A percentile compares a stretch with the other conserved stretches of the same genome.
These are phyloP conservation scores for Arthromyces matolae DNA, from an alignment of 768 basidiomycete genomes.

Conservation along the genomic window DNA sequence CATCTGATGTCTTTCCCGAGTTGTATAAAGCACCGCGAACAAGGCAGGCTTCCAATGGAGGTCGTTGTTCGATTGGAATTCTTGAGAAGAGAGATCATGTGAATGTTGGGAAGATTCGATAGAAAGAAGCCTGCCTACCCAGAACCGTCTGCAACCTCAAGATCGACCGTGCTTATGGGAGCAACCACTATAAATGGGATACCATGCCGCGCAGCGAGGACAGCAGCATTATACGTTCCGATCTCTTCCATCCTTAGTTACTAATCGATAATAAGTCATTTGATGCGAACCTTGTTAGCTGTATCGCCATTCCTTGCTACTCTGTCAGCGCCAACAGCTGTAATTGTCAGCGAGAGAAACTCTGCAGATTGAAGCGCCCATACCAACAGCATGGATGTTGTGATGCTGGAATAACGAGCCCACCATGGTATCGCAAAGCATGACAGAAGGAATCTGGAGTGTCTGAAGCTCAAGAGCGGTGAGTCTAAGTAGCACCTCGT, in stretches of 20 bases:
- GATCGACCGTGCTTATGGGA: slow-evolving; percentile 88
- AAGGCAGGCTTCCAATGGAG: slow-evolving; percentile 81
- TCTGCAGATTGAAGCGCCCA: too few relatives aligned
- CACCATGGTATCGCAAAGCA: slow-evolving; percentile 98
- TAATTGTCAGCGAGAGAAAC: too few relatives aligned
- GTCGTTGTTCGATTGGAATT: slow-evolving; percentile 93
- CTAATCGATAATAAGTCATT: background rate
- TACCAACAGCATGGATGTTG: slow-evolving; percentile 77
- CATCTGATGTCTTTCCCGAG: slow-evolving; percentile 35
- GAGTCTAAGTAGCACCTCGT: slow-evolving; percentile 43
- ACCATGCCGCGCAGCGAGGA: slow-evolving; percentile 80
- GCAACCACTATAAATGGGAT: slow-evolving; percentile 94
- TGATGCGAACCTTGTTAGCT: slow-evolving; percentile 74
- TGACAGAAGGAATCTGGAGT: slow-evolving; percentile 78
- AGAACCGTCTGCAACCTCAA: slow-evolving; percentile 68
- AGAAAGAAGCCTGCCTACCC: slow-evolving; percentile 37
- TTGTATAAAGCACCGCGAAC: slow-evolving; percentile 80
- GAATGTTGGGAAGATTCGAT: too few relatives aligned
- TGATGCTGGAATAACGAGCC: slow-evolving; percentile 91
- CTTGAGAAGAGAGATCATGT: slow-evolving; percentile 28
- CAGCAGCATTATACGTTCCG: slow-evolving; percentile 95
- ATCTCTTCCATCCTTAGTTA: slow-evolving; percentile 38
- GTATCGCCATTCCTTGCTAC: slow-evolving; percentile 94
- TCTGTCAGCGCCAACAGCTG: slow-evolving; percentile 84
- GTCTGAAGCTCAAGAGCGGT: slow-evolving; percentile 88